Evolutionary conservation across 805 yeast species (phyloP).

Genomic region (Candida montana): DNA sequence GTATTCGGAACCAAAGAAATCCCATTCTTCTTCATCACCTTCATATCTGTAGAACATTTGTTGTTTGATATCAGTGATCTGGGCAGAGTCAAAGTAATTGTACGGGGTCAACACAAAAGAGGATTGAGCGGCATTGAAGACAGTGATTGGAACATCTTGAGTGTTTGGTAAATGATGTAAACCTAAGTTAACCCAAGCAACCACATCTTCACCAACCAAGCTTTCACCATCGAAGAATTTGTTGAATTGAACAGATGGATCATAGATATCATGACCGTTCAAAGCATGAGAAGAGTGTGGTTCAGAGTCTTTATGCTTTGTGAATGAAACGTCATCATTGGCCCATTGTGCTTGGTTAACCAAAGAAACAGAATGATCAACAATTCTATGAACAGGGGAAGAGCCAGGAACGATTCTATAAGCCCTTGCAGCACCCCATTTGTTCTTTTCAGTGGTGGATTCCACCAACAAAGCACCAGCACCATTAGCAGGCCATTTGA

Average conservation of each 20-base stretch:
- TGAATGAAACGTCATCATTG: conserved; percentile 18
- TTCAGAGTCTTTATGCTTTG: conserved; percentile 24
- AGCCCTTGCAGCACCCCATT: conserved; percentile 26
- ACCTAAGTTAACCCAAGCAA: conserved; percentile 26
- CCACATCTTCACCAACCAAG: conserved; percentile 25
- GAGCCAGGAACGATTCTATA: conserved; percentile 23
- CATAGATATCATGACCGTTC: conserved; percentile 20
- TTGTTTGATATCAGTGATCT: conserved; percentile 22
- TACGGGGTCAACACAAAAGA: conserved; percentile 24
- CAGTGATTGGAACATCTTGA: conserved; percentile 27
- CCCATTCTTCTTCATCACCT: conserved; percentile 22
- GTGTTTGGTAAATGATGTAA: conserved; percentile 27
- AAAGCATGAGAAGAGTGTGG: conserved; percentile 19
- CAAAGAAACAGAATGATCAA: conserved; percentile 12
- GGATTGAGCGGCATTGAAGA: conserved; percentile 24
- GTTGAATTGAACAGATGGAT: conserved; percentile 22
- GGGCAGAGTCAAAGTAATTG: conserved; percentile 25
- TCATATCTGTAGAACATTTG: conserved; percentile 21
- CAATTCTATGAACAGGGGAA: conserved; percentile 20
- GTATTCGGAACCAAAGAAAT: conserved; percentile 20
- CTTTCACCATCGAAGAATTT: conserved; percentile 23
- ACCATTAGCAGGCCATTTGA: conserved; percentile 20
- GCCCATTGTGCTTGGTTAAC: conserved; percentile 25
- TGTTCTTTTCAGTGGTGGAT: conserved; percentile 18
- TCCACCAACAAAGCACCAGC: conserved; percentile 24